Base-by-base conservation (phyloP, 1,139 yeast species). In the Hemisphaericaspora xylofermentans region DNA sequence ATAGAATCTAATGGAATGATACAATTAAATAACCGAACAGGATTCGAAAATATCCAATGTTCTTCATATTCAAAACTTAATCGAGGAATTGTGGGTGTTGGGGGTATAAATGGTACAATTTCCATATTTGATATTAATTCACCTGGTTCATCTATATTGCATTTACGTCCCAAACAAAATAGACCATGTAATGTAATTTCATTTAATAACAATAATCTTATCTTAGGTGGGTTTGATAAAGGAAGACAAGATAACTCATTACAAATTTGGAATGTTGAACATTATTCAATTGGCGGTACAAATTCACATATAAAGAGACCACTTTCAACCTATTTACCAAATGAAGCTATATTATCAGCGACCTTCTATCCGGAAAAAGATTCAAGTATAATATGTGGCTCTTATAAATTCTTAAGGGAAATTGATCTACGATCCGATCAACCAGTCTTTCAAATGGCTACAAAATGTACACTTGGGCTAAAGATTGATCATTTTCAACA, bases 141-240 rank as follows among this genome's bases (percentile, higher is more conserved):
- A 2, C 51, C 61, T 6, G 62, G 61, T 5, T 62, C 74, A 2
- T 58, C 79, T 2, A 52, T 71, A 0, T 52, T 79, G 15, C 70
- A 70, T 40, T 70, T 87, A 24, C 66, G 78, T 36, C 85, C 91
- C 0, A 78, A 81, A 44, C 91, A 84, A 45, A 71, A 78, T 31
- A 70, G 96, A 40, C 83, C 93, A 1, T 85, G 95, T 52, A 88
- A 87, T 54, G 63, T 91, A 1, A 59, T 89, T 2, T 76, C 91
- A 2, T 85, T 89, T 62, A 86, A 80, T 57, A 67, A 73, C 19
- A 68, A 71, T 32, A 86, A 84, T 1, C 60, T 85, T 33, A 65
- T 89, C 5, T 96, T 89, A 0, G 80, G 84, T 21, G 96, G 95
- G 0, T 74, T 84, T 46, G 97, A 89, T 49, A 81, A 88, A 51